Base-by-base conservation (phyloP, 2,329 filamentous ascomycete genomes). In the Penicillium corylophilum region DNA sequence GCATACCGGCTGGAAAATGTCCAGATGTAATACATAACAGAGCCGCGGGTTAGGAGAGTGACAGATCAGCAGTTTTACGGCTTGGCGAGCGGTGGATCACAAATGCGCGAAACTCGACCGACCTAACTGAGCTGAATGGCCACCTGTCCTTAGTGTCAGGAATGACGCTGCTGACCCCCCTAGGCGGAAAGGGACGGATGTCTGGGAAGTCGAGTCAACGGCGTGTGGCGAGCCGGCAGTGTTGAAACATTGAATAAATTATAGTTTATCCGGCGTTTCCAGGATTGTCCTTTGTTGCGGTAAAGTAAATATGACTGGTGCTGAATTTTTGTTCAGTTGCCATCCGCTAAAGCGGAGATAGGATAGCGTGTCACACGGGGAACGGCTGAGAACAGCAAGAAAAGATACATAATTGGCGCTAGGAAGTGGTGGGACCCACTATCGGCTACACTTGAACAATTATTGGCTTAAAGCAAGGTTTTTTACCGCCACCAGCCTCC, bases 401-500 rank as follows among this genome's bases (percentile, higher is more conserved):
- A n/a, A n/a, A n/a, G n/a, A n/a, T n/a, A n/a, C n/a, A n/a, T n/a
- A n/a, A n/a, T n/a, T n/a, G n/a, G n/a, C n/a, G n/a, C n/a, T n/a
- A n/a, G n/a, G n/a, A n/a, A n/a, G 45, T 36, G 45, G 53, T 56
- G 62, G 61, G 48, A 39, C 57, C 43, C 49, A 49, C 54, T 58
- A 63, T 62, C 57, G 61, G 55, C 56, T 55, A 61, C 61, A 70
- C n/a, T n/a, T n/a, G n/a, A n/a, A n/a, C n/a, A n/a, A n/a, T n/a
- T n/a, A n/a, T n/a, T n/a, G n/a, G n/a, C n/a, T n/a, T 57, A 65
- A 63, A 59, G 59, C 54, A 65, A 64, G 61, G 60, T 62, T 66
- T 71, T 71, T 72, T 68, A 61, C 60, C 67, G 67, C 69, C 67
- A 62, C 61, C 64, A 69, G 66, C 66, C 65, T 68, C 69, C 69